Base-by-base conservation (phyloP, 208 protist species). In the Wallacemonas sp. region DNA sequence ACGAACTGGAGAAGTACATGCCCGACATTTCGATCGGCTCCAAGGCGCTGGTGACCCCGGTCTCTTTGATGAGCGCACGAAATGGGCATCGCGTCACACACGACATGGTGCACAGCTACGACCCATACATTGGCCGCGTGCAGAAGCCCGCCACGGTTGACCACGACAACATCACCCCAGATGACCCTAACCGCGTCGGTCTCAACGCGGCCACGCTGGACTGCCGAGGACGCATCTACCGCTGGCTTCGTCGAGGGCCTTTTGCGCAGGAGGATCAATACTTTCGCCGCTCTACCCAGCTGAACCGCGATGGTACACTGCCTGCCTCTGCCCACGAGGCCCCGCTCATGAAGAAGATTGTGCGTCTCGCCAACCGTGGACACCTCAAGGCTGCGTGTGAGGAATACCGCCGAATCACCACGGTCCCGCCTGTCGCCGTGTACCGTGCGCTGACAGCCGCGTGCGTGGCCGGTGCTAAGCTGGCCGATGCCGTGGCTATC, bases 201-300 rank as follows among this genome's bases (percentile, higher is more conserved):
- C 78, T 96, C 21, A 92, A 96, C 68, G 85, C 91, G n/a, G 81
- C 88, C 17, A 95, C 91, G 31, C 75, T 96, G 1, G 88, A 90
- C 75, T 93, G 84, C 53, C 84, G 88, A 41, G 80, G 82, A 14
- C 88, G 91, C 53, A 94, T 96, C 70, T 84, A 95, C 75, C 91
- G 91, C 49, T 96, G 88, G 85, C 78, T 96, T 15, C 84, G 91
- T 8, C 87, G 91, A 44, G 80, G 88, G 2, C 91, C 91, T 8
- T 96, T 96, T 64, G 92, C 91, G 30, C 88, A 96, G 62, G 88
- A 95, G 63, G 86, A 93, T 64, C 74, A 91, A 56, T 96, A 94
- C 80, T 95, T 94, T 67, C 81, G 88, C 24, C 84, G 91, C 31
- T 84, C 82, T n/a, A 74, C 71, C 17, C 64, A 61, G 59, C 73